A percentile compares a stretch with the other conserved stretches of the same genome.
Conservation (phyloP, 495 filamentous ascomycete genomes). For the Lepidopterella palustris region DNA sequence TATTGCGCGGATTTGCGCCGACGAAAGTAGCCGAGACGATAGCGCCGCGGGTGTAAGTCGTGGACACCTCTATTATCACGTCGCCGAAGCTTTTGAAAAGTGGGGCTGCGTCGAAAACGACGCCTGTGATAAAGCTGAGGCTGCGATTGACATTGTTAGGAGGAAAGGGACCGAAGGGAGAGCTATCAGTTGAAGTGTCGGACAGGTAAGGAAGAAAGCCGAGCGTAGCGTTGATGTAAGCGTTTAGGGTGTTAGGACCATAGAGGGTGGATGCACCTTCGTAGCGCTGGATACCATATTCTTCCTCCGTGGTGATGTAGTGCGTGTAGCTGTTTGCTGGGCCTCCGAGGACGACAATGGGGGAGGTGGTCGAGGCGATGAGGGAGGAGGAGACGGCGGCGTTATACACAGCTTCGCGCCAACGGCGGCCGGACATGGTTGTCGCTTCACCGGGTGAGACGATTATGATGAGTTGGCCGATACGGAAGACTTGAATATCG, state of each 20-base stretch:
- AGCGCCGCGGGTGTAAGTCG: constrained; percentile 51
- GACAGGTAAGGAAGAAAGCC: constrained; percentile 64
- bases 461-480: constrained; percentile 83
- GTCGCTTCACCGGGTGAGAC: constrained; percentile 87
- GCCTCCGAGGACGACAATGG: constrained; percentile 81
- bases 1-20: constrained; percentile 86
- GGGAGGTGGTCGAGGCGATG: constrained; percentile 34
- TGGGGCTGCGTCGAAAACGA: constrained; percentile 66
- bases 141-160: constrained; percentile 77
- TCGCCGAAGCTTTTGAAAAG: constrained; percentile 73
- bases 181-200: constrained; percentile 34
- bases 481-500: constrained; percentile 81
- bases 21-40: constrained; percentile 63
- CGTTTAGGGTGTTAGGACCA: constrained; percentile 83
- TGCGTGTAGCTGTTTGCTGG: constrained; percentile 95
- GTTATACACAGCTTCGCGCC: constrained; percentile 69
- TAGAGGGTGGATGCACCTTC: constrained; percentile 94
- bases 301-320: constrained; percentile 89
- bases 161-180: constrained; percentile 55
- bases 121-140: constrained; percentile 72
- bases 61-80: constrained; percentile 52
- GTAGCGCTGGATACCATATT: constrained; percentile 86
- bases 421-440: constrained; percentile 90
- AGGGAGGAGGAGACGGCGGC: constrained; percentile 46
- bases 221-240: constrained; percentile 80